These are phyloP conservation scores for Penicillium steckii DNA, from an alignment of 495 filamentous ascomycete genomes.

Conservation along the genomic window DNA sequence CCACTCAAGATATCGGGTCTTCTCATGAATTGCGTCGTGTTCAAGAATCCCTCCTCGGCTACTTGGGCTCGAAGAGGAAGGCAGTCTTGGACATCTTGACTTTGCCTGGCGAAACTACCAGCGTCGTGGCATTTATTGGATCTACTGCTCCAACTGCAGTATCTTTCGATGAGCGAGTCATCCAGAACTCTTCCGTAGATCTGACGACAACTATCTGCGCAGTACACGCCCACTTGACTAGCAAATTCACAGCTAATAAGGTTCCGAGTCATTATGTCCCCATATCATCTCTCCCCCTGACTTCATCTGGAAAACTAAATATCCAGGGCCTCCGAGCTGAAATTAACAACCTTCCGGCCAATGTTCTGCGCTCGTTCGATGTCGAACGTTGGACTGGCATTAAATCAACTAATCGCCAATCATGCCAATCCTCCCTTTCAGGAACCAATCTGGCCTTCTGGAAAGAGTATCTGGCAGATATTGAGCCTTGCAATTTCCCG, in stretches of 20 bases:
- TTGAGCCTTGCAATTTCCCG: conserved; percentile 56
- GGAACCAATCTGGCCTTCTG: conserved; percentile 43
- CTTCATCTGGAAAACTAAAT: conserved; percentile 52
- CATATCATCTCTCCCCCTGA: conserved; percentile 50
- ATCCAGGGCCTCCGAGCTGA: conserved; percentile 20
- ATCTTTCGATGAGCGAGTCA: neutral
- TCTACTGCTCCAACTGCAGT: neutral
- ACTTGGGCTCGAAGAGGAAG: conserved; percentile 15
- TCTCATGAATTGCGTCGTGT: conserved; percentile 49
- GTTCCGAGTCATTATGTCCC: conserved; percentile 60
- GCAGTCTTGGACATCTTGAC: conserved; percentile 27
- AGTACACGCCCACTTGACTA: conserved; percentile 26
- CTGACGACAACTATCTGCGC: conserved; percentile 15
- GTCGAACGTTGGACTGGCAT: conserved; percentile 16
- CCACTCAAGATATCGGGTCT: conserved; percentile 44
- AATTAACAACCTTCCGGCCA: conserved; percentile 14
- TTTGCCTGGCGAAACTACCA: conserved; percentile 2
- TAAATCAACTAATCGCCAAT: conserved; percentile 4
- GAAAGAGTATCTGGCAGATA: conserved; percentile 48
- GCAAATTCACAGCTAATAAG: conserved; percentile 46
- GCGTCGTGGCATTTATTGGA: conserved; percentile 33
- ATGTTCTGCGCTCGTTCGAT: conserved; percentile 11
- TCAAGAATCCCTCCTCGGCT: conserved; percentile 29
- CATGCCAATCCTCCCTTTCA: conserved; percentile 10
- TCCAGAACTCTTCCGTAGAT: conserved; percentile 15